A percentile compares a stretch with the other conserved stretches of the same genome.
Evolutionary conservation across 1,284 basidiomycete genomes (phyloP).

Genomic region (Melampsora americana): DNA sequence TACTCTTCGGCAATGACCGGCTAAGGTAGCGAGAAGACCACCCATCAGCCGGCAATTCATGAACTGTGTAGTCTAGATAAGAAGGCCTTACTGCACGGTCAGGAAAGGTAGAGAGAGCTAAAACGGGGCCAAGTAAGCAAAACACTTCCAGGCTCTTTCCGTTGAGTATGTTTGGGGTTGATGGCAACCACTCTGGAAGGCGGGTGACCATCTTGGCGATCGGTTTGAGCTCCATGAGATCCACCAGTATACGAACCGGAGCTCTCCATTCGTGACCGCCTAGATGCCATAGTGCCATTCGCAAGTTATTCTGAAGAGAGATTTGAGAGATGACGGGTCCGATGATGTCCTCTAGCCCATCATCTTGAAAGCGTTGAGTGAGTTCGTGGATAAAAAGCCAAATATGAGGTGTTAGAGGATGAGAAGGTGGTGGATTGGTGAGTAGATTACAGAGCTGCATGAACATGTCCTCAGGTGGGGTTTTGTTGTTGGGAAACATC

Average conservation of each 20-base stretch:
- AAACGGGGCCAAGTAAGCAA: slow-evolving; percentile 72
- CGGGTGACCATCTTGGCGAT: slow-evolving; percentile 29
- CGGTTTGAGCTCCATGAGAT: slow-evolving; percentile 38
- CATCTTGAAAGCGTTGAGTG: slow-evolving; percentile 65
- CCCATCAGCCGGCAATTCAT: neutral
- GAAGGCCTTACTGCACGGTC: slow-evolving; percentile 50
- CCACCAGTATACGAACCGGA: slow-evolving; percentile 29
- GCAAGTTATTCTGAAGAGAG: slow-evolving; percentile 19
- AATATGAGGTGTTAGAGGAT: slow-evolving; percentile 58
- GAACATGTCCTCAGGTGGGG: slow-evolving; percentile 61
- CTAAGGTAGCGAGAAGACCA: slow-evolving; percentile 56
- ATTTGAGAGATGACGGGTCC: slow-evolving; percentile 61
- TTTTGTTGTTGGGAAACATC: slow-evolving; percentile 84
- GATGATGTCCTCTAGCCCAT: slow-evolving; percentile 57
- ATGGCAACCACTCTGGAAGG: slow-evolving; percentile 53
- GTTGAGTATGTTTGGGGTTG: slow-evolving; percentile 47
- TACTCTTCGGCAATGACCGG: slow-evolving; percentile 72
- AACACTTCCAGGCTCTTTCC: slow-evolving; percentile 59
- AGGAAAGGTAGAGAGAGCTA: slow-evolving; percentile 75
- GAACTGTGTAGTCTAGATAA: slow-evolving; percentile 17
- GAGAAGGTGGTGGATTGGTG: slow-evolving; percentile 58
- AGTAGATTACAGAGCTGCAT: slow-evolving; percentile 68
- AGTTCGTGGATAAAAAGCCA: slow-evolving; percentile 70
- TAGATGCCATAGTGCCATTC: slow-evolving; percentile 23
- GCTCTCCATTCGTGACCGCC: slow-evolving; percentile 42